Base-by-base conservation (phyloP, 179 eudicot genomes). In the Camellia oleifera region DNA sequence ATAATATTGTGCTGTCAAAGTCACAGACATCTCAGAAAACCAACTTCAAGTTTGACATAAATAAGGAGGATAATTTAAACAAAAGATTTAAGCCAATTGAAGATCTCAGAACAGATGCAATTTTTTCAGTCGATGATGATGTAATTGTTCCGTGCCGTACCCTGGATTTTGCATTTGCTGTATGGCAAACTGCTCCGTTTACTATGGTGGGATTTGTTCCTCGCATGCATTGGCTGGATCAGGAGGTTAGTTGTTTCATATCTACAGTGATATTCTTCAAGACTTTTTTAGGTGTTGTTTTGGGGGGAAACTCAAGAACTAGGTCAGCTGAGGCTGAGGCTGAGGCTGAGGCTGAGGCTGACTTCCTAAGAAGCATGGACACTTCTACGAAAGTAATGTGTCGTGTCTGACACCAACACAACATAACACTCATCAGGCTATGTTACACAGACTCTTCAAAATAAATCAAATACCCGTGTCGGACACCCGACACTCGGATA, bases 151-250 rank as follows among this genome's bases (percentile, higher is more conserved):
- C 95, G n/a, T 91, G 95, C 76, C 74, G 44, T 45, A 82, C 86
- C 5, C 62, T 91, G 82, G 93, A 91, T 80, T 91, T 90, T 84
- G 95, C 93, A 69, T 90, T 90, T 75, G 78, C 86, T 15, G 85
- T 86, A 44, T 90, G 95, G 95, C 92, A 90, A 81, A 90, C 88
- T 83, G 91, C 93, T 78, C 91, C 95, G 76, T 83, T 80, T 45
- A 80, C 92, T 53, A 91, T 91, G 93, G 95, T 91, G 67, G 95
- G 95, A 26, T 91, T 91, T 79, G 91, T 90, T 69, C 93, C 95
- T 62, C 93, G 92, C 61, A 90, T 90, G 91, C 95, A 90, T 81
- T 86, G 92, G 95, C 71, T 87, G 78, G 84, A 81, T 56, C 84
- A 85, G 69, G 83, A 90, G 95, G 95, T 91, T 81, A 32, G 79